Conservation (phyloP, 2,329 filamentous ascomycete genomes). For the Penicillium palitans region DNA sequence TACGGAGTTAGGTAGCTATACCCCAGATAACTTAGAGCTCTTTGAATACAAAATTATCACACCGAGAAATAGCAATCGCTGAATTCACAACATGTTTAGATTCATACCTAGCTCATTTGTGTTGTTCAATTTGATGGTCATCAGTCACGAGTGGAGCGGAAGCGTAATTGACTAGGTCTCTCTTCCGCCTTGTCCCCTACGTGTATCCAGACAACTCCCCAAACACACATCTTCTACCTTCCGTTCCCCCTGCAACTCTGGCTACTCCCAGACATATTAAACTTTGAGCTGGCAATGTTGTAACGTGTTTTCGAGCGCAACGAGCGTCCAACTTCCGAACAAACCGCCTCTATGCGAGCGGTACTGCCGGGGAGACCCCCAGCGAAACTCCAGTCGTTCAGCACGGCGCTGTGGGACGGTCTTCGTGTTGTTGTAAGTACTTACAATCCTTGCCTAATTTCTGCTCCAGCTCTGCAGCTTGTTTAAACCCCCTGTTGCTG, state of each 20-base stretch:
- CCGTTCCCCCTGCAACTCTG: neutral
- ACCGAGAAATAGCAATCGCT: neutral
- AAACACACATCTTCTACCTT: neutral
- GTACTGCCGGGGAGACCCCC: conserved; percentile 77
- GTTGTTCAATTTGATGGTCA: neutral
- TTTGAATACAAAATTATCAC: neutral
- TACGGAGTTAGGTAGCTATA: neutral
- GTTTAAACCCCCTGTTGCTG: conserved; percentile 11
- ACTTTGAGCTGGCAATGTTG: conserved; percentile 34
- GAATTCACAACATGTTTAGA: neutral
- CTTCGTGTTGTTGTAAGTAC: conserved; percentile 68
- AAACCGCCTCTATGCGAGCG: conserved; percentile 65
- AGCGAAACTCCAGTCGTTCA: conserved; percentile 74
- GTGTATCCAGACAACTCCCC: conserved; percentile 7
- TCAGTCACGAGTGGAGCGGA: conserved; percentile 19
- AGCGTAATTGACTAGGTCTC: conserved; percentile 17
- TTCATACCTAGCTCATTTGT: neutral
- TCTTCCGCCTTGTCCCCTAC: conserved; percentile 19
- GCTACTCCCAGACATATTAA: neutral
- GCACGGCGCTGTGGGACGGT: conserved; percentile 70
- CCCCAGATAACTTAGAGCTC: neutral
- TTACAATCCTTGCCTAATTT: neutral
- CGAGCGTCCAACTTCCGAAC: conserved; percentile 26
- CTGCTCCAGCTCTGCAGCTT: neutral
- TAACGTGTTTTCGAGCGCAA: conserved; percentile 31